A percentile compares a stretch with the other conserved stretches of the same genome.
Conservation (phyloP, 2,329 filamentous ascomycete species). For the Scedosporium aurantiacum region DNA sequence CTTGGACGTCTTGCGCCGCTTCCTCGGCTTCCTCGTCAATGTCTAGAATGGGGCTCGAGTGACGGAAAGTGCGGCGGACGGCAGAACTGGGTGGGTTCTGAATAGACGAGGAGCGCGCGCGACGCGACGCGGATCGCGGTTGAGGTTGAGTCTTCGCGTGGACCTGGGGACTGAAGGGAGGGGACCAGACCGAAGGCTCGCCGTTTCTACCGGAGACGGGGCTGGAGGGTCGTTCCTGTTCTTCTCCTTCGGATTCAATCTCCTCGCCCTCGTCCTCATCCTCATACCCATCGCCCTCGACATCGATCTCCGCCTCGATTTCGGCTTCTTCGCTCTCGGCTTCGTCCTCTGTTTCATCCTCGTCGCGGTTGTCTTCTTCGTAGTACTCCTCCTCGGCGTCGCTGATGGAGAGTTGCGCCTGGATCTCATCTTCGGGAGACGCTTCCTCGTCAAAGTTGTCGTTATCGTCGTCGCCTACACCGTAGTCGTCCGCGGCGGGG, state of each 20-base stretch:
- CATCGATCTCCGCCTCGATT: neutral
- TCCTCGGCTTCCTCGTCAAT: neutral
- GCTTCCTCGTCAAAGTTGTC: neutral
- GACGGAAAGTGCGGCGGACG: neutral
- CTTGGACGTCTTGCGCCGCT: neutral
- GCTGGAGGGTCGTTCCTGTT: neutral
- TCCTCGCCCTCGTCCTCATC: too few relatives aligned
- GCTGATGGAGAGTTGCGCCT: neutral
- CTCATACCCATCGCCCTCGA: neutral
- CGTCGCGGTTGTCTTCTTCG: neutral
- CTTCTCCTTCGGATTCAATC: too few relatives aligned
- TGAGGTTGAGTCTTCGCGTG: neutral
- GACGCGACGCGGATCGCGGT: neutral
- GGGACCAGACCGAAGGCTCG: neutral
- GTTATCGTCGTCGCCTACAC: neutral
- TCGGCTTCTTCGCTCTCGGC: neutral
- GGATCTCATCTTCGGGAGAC: neutral
- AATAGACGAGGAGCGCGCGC: neutral
- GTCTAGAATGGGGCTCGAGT: neutral
- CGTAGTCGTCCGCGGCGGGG: neutral
- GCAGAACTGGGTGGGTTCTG: neutral
- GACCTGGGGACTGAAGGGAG: neutral
- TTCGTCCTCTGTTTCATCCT: neutral
- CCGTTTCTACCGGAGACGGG: neutral
- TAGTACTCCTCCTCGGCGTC: neutral